phyloP scores from a whole-genome alignment of 73 alveolate genomes.

The Stentor roeselii region DNA sequence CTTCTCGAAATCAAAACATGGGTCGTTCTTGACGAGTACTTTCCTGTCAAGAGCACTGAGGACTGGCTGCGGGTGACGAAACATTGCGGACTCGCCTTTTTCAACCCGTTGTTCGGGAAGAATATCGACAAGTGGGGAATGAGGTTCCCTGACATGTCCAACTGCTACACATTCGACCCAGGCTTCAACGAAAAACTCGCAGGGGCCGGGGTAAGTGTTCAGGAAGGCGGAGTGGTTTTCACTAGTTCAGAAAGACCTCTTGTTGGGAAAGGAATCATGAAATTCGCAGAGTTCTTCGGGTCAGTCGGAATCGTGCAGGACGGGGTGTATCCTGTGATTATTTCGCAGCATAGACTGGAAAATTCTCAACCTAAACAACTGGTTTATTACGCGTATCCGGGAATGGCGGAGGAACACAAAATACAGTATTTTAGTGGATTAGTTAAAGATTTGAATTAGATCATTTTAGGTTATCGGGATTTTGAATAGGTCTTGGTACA shows the following conservation, averaged over 20 bases:
- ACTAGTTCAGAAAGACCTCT: slow-evolving; percentile 10
- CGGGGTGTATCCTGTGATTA: neutral
- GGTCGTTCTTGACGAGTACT: neutral
- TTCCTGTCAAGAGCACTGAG: neutral
- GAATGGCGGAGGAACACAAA: neutral
- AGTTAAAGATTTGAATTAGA: neutral
- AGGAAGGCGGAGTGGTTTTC: neutral
- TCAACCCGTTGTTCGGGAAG: slow-evolving; percentile 13
- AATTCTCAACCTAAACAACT: neutral
- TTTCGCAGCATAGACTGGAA: slow-evolving; percentile 5
- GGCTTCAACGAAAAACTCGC: neutral
- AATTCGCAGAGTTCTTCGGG: neutral
- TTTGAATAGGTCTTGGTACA: slow-evolving; percentile 11
- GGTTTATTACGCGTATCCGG: neutral
- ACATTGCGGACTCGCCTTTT: neutral
- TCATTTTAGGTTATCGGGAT: too few species aligned
- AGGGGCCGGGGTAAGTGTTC: neutral
- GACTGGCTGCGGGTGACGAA: neutral
- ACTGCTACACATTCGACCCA: neutral
- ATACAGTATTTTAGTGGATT: neutral
- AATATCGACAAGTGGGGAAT: slow-evolving; percentile 6
- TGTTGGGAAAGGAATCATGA: neutral
- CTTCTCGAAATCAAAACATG: neutral
- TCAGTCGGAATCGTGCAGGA: neutral
- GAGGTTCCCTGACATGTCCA: slow-evolving; percentile 9